A percentile compares a stretch with the other conserved stretches of the same genome.
Conservation (phyloP, 192 early-diverging fungal genomes). For the Phycomyces nitens region DNA sequence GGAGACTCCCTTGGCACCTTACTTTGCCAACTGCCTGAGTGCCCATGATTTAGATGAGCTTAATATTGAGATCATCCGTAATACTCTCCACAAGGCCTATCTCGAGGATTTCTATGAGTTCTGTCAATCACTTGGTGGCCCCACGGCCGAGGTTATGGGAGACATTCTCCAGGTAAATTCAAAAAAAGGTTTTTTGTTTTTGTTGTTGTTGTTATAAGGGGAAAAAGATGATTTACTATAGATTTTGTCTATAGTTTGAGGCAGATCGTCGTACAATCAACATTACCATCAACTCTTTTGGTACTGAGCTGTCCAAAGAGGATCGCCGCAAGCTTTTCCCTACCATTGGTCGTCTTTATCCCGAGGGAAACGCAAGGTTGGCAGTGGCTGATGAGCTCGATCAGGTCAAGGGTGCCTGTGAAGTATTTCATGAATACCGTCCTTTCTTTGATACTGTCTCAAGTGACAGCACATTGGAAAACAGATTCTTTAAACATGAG, state of each 20-base stretch:
- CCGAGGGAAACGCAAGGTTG: conserved; percentile 82
- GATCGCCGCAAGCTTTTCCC: conserved; percentile 96
- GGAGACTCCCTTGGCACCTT: conserved; percentile 94
- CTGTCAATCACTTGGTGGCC: conserved; percentile 75
- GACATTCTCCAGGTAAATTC: conserved; percentile 79
- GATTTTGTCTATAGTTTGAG: conserved; percentile 68
- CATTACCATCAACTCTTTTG: conserved; percentile 99
- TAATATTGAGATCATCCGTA: conserved; percentile 99
- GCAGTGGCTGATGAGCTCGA: conserved; percentile 90
- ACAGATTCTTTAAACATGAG: conserved; percentile 93
- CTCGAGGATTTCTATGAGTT: conserved; percentile 96
- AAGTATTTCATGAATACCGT: conserved; percentile 86
- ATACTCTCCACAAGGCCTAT: conserved; percentile 98
- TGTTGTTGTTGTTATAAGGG: no score
- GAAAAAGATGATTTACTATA: not conserved
- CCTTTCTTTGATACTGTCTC: conserved; percentile 69
- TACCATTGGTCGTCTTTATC: conserved; percentile 84
- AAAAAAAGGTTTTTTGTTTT: not conserved
- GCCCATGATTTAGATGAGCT: conserved; percentile 98
- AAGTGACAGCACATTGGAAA: conserved; percentile 74
- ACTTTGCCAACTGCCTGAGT: conserved; percentile 95
- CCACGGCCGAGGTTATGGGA: conserved; percentile 90
- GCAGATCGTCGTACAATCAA: conserved; percentile 97
- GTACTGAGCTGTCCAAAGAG: conserved; percentile 95
- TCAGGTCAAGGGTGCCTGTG: conserved; percentile 84